phyloP scores from a whole-genome alignment of 2,329 filamentous ascomycete species.

The Fusarium lateritium region DNA sequence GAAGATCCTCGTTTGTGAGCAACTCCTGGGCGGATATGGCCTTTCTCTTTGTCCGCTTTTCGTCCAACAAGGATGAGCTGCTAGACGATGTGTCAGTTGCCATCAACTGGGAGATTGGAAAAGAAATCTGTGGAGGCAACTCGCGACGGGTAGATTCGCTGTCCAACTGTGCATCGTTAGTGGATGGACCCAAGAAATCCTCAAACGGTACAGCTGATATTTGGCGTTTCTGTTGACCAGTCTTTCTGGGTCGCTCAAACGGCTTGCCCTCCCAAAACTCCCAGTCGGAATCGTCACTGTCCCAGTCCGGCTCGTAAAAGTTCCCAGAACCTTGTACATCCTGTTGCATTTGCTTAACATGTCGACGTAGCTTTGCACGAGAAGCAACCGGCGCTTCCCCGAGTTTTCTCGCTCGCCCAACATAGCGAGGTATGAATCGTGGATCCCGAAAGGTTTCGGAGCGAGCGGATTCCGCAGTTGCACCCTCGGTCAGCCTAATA shows the following conservation, averaged over 20 bases:
- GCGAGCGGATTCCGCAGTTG: slow-evolving; percentile 13
- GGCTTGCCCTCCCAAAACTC: slow-evolving; percentile 23
- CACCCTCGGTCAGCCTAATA: slow-evolving; percentile 12
- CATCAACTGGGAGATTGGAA: neutral
- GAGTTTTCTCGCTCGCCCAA: slow-evolving; percentile 46
- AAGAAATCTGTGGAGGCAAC: slow-evolving; percentile 30
- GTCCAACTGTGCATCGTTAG: slow-evolving; percentile 6
- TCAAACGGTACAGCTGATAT: neutral
- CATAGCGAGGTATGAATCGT: slow-evolving; percentile 26
- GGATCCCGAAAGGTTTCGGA: neutral
- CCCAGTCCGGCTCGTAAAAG: slow-evolving; percentile 14
- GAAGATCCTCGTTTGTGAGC: neutral
- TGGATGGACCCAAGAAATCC: neutral
- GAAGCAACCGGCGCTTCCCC: slow-evolving; percentile 42
- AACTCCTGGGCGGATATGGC: neutral
- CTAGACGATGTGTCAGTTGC: neutral
- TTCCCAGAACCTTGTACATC: neutral
- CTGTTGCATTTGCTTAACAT: neutral
- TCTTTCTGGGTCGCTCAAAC: slow-evolving; percentile 35
- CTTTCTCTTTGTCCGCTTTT: slow-evolving; percentile 5
- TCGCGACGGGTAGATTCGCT: slow-evolving; percentile 20
- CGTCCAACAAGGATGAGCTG: slow-evolving; percentile 8
- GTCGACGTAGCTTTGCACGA: slow-evolving; percentile 8
- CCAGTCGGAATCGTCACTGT: slow-evolving; percentile 36
- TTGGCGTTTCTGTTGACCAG: neutral